These are phyloP conservation scores for Petunia hybrid DNA, from an alignment of 305 asterid genomes.

Conservation along the genomic window DNA sequence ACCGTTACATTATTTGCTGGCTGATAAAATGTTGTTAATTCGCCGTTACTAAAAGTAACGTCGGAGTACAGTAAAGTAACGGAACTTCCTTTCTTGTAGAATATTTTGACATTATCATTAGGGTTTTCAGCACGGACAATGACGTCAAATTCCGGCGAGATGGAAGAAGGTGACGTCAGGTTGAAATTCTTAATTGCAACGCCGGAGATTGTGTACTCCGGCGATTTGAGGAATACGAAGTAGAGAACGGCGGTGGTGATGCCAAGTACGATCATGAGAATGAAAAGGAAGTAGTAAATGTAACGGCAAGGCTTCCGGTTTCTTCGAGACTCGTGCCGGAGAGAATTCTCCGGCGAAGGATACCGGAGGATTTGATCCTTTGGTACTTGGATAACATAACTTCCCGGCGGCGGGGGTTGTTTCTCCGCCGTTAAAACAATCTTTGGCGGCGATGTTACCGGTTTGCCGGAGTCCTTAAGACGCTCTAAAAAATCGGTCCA, in stretches of 20 bases:
- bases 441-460: too few species aligned
- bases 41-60: constrained; percentile 57
- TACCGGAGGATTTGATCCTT: constrained; percentile 72
- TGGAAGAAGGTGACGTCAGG: constrained; percentile 57
- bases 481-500: too few species aligned
- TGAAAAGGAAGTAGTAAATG: constrained; percentile 48
- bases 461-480: not conserved
- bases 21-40: constrained; percentile 64
- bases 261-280: constrained; percentile 50
- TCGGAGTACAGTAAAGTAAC: constrained; percentile 51
- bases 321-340: constrained; percentile 48
- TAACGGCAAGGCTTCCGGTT: constrained; percentile 54
- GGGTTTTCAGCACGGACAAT: constrained; percentile 66
- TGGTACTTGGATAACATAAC: constrained; percentile 75
- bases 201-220: constrained; percentile 52
- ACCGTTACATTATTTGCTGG: constrained; percentile 67
- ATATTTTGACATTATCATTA: constrained; percentile 66
- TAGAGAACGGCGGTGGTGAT: constrained; percentile 67
- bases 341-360: constrained; percentile 74
- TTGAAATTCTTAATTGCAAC: constrained; percentile 60
- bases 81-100: constrained; percentile 53
- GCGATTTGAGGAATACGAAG: constrained; percentile 74
- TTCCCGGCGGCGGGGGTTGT: constrained; percentile 49
- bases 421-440: too few species aligned
- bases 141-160: constrained; percentile 67